phyloP scores from a whole-genome alignment of 306 rosid species.

The Coriaria nepalensis region DNA sequence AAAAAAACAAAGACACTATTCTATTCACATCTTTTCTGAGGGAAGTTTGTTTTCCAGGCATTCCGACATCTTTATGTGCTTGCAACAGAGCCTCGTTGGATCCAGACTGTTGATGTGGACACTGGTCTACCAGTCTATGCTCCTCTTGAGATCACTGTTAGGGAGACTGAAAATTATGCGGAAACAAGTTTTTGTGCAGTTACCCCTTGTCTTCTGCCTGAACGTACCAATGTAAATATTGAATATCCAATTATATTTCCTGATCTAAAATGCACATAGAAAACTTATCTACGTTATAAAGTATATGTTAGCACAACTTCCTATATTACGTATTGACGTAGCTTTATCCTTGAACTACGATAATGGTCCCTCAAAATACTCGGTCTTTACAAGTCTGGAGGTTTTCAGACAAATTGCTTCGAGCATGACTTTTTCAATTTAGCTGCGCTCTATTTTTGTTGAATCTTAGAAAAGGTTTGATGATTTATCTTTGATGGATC shows the following conservation, averaged over 20 bases:
- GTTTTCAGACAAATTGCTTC: no score
- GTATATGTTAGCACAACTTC: no score
- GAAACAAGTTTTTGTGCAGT: conserved; percentile 90
- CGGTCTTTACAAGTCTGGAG: no score
- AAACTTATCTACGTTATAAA: no score
- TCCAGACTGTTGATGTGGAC: conserved; percentile 96
- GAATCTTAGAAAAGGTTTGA: background rate
- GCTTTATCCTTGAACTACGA: no score
- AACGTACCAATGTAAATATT: conserved; percentile 69
- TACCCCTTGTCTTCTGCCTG: conserved; percentile 95
- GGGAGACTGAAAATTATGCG: conserved; percentile 84
- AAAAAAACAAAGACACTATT: no score
- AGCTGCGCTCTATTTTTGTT: background rate
- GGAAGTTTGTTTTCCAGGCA: conserved; percentile 43
- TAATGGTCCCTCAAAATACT: no score
- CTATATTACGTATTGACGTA: no score
- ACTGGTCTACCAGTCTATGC: conserved; percentile 89
- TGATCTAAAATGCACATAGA: no score
- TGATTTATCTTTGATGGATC: conserved; percentile 14
- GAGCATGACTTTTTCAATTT: no score
- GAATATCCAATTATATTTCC: conserved; percentile 8
- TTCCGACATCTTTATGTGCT: conserved; percentile 90
- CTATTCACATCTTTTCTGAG: no score
- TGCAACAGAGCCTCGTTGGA: conserved; percentile 96
- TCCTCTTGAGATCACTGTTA: conserved; percentile 72